Percentiles rank a stretch among this genome's conserved stretches.
phyloP scores from a whole-genome alignment of 2,329 filamentous ascomycete species.

The Ophiocordyceps sinensis region DNA sequence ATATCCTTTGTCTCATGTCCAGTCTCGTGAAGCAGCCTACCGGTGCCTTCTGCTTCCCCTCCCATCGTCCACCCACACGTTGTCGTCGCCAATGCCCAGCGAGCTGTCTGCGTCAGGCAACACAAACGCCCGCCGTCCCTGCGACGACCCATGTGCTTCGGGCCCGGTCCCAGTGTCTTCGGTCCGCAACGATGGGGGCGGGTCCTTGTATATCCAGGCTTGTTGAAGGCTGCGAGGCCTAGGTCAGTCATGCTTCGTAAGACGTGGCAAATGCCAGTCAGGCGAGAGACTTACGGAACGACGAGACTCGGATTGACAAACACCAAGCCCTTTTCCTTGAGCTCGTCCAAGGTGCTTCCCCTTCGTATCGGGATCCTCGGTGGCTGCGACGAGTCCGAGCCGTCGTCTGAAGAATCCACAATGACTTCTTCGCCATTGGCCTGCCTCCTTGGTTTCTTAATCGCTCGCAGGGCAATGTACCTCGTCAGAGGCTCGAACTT shows the following conservation, averaged over 20 bases:
- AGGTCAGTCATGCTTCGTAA: background rate
- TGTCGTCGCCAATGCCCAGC: constrained; percentile 24
- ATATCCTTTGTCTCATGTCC: background rate
- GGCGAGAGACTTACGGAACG: constrained; percentile 31
- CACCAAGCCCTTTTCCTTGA: constrained; percentile 50
- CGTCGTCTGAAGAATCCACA: constrained; percentile 23
- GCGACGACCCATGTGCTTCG: constrained; percentile 9
- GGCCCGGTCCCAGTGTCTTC: constrained; percentile 13
- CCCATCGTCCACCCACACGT: constrained; percentile 20
- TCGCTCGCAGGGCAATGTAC: constrained; percentile 82
- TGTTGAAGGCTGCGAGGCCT: constrained; percentile 39
- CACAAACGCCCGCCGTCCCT: constrained; percentile 10
- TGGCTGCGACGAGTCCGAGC: constrained; percentile 27
- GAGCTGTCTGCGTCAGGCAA: constrained; percentile 19
- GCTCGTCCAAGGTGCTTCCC: constrained; percentile 57
- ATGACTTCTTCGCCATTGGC: constrained; percentile 20
- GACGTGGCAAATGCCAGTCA: background rate
- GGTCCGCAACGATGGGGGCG: constrained; percentile 24
- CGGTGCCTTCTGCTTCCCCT: background rate
- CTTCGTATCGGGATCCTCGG: constrained; percentile 29
- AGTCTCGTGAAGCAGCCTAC: background rate
- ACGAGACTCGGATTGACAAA: constrained; percentile 69
- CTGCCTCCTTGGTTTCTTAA: constrained; percentile 41
- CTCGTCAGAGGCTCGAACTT: constrained; percentile 81
- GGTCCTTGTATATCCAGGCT: constrained; percentile 52